Base-by-base conservation (phyloP, 2,329 filamentous ascomycete genomes). In the Fusarium lateritium region DNA sequence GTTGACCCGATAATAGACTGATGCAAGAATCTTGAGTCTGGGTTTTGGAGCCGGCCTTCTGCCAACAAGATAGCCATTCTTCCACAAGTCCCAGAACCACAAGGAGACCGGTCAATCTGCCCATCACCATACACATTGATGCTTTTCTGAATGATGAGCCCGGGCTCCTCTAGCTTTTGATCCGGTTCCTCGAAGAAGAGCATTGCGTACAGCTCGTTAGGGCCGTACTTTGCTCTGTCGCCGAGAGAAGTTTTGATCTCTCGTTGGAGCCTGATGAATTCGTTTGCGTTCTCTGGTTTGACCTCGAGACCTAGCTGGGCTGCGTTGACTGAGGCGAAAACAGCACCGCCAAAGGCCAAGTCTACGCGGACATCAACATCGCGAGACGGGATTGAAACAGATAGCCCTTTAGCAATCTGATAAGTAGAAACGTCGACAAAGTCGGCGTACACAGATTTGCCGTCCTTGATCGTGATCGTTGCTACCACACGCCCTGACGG, bases 361-460 rank as follows among this genome's bases (percentile, higher is more conserved):
- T 69, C 28, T 3, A 61, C 21, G 2, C 19, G 40, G 0, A 61
- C 33, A 4, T 64, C 26, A 0, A 24, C 2, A 0, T n/a, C 7
- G 0, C 22, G 38, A 0, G 57, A 71, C 3, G 57, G 42, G 4
- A 71, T 4, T 3, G 22, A 6, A 1, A 64, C 68, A 2, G 47
- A 7, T 3, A 71, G 0, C 2, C n/a, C 43, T 17, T 53, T 55
- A 17, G 44, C 49, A 3, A 71, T 34, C n/a, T 71, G 69, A n/a
- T 71, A 71, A 1, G 65, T 71, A 6, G 46, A 46, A 2, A 71
- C 65, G 24, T 69, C 71, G 40, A 71, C 61, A 5, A 71, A 71
- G 13, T 71, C 68, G 4, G 49, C 68, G 8, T 66, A n/a, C 4
- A 64, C 19, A 1, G 58, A 55, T 8, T 52, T 61, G 2, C 68